phyloP scores from a whole-genome alignment of 768 basidiomycete genomes.

The Termitomyces sp. region DNA sequence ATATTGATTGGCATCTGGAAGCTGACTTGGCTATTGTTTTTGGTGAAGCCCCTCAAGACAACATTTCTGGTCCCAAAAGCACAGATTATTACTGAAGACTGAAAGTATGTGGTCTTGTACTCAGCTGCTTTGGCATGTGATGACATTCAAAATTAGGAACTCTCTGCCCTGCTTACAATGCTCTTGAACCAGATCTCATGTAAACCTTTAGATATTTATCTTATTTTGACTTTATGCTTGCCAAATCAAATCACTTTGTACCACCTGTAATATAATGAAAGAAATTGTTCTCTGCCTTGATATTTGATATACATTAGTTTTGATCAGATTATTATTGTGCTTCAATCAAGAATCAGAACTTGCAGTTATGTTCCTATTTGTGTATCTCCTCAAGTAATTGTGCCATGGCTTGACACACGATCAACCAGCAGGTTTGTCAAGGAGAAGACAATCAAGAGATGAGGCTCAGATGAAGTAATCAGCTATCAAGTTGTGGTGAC shows the following conservation, averaged over 20 bases:
- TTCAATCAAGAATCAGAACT: not conserved
- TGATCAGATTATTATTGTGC: not conserved
- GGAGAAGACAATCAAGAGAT: not conserved
- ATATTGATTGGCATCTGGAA: constrained; percentile 32
- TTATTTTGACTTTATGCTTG: not conserved
- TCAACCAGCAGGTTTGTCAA: not conserved
- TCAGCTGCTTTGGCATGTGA: not conserved
- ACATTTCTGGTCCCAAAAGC: constrained; percentile 22
- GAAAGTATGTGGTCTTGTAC: constrained; percentile 18
- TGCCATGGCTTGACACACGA: not conserved
- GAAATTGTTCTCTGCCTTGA: not conserved
- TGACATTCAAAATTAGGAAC: not conserved
- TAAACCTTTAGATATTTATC: not conserved
- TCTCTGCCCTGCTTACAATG: not conserved
- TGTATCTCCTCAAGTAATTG: not conserved
- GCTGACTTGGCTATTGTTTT: constrained; percentile 30
- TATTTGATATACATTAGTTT: not conserved
- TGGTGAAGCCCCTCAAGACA: constrained; percentile 22
- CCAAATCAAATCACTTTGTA: not conserved
- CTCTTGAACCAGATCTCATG: not conserved
- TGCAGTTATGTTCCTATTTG: not conserved
- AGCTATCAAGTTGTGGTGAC: too few relatives aligned
- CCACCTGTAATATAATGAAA: not conserved
- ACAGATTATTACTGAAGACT: constrained; percentile 23
- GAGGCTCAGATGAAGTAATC: not conserved